Base-by-base conservation (phyloP, 2,329 filamentous ascomycete species). In the Penicillium sp. region DNA sequence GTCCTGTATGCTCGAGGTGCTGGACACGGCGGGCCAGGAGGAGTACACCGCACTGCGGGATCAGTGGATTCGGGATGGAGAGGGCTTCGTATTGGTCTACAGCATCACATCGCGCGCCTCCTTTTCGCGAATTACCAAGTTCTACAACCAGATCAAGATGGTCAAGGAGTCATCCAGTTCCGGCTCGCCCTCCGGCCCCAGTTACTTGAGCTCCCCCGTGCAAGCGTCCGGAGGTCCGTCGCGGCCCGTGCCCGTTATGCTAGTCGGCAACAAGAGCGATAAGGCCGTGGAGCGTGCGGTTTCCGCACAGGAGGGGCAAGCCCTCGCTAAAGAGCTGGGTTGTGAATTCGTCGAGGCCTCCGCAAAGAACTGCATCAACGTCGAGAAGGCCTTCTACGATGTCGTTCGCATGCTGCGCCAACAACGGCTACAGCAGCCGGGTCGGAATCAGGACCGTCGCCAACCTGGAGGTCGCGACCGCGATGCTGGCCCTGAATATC, bases 261-360 rank as follows among this genome's bases (percentile, higher is more conserved):
- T 99, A 29, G 95, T 99, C 35, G 95, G 95, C 65, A 98, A 99
- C 83, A 99, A 99, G 81, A 96, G 92, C 78, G 95, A 99, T 78
- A 86, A 95, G 69, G 92, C 96, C 47, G 96, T 93, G 27, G 95
- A 98, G 78, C 87, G 95, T 64, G 93, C 97, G 72, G 95, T 98
- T 3, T 97, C 93, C 2, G 96, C 93, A 50, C 95, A 98, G 76
- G 95, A 99, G 78, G 95, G 95, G 16, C 90, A 92, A 65, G 92
- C 93, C 52, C 80, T 98, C 39, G 93, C 95, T 54, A 90, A 93
- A 69, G 92, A 97, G 70, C 81, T 99, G 39, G 92, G 92, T 62
- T 98, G 95, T 78, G 93, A 97, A 67, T 98, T 98, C 69, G 92
- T 97, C 67, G 93, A 98, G 77, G 93, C 93, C 2, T 97, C 93